phyloP scores from a whole-genome alignment of 2,329 filamentous ascomycete species.

The Dactylellina cionopaga region DNA sequence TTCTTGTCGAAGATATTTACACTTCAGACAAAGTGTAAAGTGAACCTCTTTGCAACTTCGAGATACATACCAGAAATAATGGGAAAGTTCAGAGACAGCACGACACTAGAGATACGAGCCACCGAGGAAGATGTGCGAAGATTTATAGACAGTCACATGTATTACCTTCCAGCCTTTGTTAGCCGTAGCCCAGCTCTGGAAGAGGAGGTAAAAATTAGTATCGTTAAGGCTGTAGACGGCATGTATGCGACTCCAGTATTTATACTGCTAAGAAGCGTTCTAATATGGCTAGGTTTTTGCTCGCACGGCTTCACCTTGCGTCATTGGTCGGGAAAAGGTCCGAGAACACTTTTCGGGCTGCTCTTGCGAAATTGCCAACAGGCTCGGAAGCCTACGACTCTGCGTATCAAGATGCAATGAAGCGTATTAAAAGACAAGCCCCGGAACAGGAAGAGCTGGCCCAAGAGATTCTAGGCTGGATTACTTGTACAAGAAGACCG shows the following conservation, averaged over 20 bases:
- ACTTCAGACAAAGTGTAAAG: neutral
- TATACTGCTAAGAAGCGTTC: neutral
- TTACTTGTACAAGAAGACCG: constrained; percentile 4
- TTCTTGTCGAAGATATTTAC: neutral
- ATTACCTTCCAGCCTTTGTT: neutral
- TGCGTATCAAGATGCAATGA: constrained; percentile 18
- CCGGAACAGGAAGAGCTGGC: neutral
- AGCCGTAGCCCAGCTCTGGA: neutral
- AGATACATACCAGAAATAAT: constrained; percentile 56
- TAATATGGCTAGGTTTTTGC: constrained; percentile 60
- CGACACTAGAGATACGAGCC: neutral
- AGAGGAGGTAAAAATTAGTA: neutral
- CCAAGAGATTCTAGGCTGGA: constrained; percentile 7
- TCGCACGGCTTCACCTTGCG: constrained; percentile 61
- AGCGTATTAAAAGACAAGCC: neutral
- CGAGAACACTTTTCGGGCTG: constrained; percentile 59
- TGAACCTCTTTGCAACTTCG: constrained; percentile 2
- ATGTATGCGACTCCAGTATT: too few relatives aligned
- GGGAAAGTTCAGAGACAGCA: neutral
- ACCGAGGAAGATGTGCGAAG: neutral
- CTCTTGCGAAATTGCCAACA: constrained; percentile 59
- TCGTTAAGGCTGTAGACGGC: constrained; percentile 9
- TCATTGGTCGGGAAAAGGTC: constrained; percentile 59
- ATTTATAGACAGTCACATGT: constrained; percentile 7
- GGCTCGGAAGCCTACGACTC: constrained; percentile 53